A percentile compares a stretch with the other conserved stretches of the same genome.
Evolutionary conservation across 2,329 filamentous ascomycete species (phyloP).

Genomic region (Chaetomiaceae sp.): DNA sequence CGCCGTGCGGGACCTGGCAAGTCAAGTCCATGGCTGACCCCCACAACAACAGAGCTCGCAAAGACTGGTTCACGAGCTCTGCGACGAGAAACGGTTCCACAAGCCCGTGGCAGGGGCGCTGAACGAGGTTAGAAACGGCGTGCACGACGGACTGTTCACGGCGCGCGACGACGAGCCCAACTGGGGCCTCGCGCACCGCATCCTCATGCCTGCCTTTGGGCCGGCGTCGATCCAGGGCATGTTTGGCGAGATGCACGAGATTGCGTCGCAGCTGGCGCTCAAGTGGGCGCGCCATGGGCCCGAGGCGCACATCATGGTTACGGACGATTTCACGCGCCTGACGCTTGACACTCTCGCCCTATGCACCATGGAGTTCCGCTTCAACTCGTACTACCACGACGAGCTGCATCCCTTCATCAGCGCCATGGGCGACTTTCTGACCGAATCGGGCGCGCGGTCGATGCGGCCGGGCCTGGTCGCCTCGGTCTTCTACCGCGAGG

Average conservation of each 20-base stretch:
- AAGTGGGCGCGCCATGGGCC: conserved; percentile 63
- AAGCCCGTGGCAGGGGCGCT: conserved; percentile 50
- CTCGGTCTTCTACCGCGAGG: conserved; percentile 43
- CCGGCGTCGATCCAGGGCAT: conserved; percentile 61
- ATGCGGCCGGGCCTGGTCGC: conserved; percentile 41
- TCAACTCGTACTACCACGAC: conserved; percentile 68
- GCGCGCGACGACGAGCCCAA: conserved; percentile 46
- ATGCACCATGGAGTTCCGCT: conserved; percentile 64
- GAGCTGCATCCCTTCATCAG: conserved; percentile 63
- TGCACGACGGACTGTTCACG: conserved; percentile 63
- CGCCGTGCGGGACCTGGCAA: background rate
- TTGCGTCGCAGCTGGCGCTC: conserved; percentile 57
- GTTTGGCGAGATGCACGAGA: conserved; percentile 65
- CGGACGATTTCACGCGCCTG: conserved; percentile 65
- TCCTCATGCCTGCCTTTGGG: conserved; percentile 63
- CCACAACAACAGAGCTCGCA: conserved; percentile 24
- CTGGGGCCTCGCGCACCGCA: conserved; percentile 61
- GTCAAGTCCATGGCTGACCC: background rate
- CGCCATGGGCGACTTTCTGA: conserved; percentile 60
- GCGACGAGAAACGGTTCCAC: conserved; percentile 59
- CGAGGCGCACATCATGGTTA: conserved; percentile 48
- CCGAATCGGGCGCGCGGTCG: conserved; percentile 47
- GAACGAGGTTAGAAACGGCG: conserved; percentile 51
- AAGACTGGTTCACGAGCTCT: conserved; percentile 56
- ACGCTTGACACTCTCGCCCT: conserved; percentile 67